phyloP scores from a whole-genome alignment of 1,284 basidiomycete species.

The Pseudozyma hubeiensis region DNA sequence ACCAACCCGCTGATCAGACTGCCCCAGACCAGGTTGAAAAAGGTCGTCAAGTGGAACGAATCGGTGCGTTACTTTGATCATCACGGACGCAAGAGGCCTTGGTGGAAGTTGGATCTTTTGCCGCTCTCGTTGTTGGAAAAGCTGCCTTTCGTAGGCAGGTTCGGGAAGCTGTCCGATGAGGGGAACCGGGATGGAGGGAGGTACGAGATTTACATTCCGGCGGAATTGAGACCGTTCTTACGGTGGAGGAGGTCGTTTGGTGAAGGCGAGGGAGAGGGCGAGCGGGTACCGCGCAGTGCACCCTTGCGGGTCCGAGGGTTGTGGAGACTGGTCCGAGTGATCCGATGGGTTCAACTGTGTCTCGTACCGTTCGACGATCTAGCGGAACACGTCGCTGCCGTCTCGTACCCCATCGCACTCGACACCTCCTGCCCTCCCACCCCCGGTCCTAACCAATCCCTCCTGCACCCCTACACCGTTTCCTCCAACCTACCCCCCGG shows the following conservation, averaged over 20 bases:
- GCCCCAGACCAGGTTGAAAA: slow-evolving; percentile 35
- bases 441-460: slow-evolving; percentile 28
- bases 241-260: slow-evolving; percentile 19
- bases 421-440: slow-evolving; percentile 30
- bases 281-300: neutral
- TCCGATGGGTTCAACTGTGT: slow-evolving; percentile 34
- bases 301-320: slow-evolving; percentile 8
- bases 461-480: slow-evolving; percentile 32
- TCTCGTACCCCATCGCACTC: slow-evolving; percentile 28
- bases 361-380: slow-evolving; percentile 36
- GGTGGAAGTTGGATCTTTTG: slow-evolving; percentile 14
- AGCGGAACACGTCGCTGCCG: slow-evolving; percentile 40
- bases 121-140: slow-evolving; percentile 5
- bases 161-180: slow-evolving; percentile 11
- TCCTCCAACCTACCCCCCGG: slow-evolving; percentile 20
- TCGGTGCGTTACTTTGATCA: slow-evolving; percentile 31
- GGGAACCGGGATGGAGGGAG: slow-evolving; percentile 1
- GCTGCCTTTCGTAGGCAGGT: slow-evolving; percentile 28
- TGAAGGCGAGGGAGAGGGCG: neutral
- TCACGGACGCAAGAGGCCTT: slow-evolving; percentile 6
- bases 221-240: slow-evolving; percentile 27
- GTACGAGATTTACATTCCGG: slow-evolving; percentile 30
- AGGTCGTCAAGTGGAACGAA: slow-evolving; percentile 50
- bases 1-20: slow-evolving; percentile 23
- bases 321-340: slow-evolving; percentile 23